Base-by-base conservation (phyloP, 345 rosid genomes). In the Cardamine resedifolia region DNA sequence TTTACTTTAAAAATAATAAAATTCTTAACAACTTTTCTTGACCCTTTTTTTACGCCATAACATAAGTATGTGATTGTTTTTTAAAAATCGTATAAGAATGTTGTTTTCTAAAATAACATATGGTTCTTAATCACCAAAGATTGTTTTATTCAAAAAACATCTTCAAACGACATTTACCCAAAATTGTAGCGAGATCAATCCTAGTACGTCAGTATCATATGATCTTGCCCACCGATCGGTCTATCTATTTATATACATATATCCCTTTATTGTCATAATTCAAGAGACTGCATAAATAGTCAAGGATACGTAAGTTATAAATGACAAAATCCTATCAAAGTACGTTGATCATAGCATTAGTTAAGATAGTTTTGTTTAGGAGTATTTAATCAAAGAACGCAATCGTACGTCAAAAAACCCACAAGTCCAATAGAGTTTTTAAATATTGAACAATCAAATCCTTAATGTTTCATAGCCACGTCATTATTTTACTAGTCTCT, bases 401-500 rank as follows among this genome's bases (percentile, higher is more conserved):
- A 72, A 51, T 8, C 23, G 12, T 41, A 1, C 27, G n/a, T n/a
- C n/a, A 61, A 56, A 62, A 27, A 41, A 20, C 6, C 4, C 21
- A 59, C 16, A 60, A 61, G 19, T 20, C 58, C 52, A 51, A 38
- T 38, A 16, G 1, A 34, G 20, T 21, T 26, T 48, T 1, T 10
- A 6, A 31, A 8, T 16, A 10, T 10, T 62, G 26, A 64, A 45
- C 27, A 45, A 55, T 0, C 38, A 64, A 62, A 60, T 6, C 10
- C 10, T 52, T 31, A 10, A 1, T n/a, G 47, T 28, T 10, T 12
- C 48, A 31, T 31, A n/a, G 30, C 44, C 64, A 63, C 45, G 62
- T 47, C 64, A 56, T 6, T 4, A 31, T 20, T 64, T 58, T 50
- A 66, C 73, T 38, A 59, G 68, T 67, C 57, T 57, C 18, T 58